Evolutionary conservation across 2,329 filamentous ascomycete species (phyloP).

Genomic region (Aspergillus brasiliensis): DNA sequence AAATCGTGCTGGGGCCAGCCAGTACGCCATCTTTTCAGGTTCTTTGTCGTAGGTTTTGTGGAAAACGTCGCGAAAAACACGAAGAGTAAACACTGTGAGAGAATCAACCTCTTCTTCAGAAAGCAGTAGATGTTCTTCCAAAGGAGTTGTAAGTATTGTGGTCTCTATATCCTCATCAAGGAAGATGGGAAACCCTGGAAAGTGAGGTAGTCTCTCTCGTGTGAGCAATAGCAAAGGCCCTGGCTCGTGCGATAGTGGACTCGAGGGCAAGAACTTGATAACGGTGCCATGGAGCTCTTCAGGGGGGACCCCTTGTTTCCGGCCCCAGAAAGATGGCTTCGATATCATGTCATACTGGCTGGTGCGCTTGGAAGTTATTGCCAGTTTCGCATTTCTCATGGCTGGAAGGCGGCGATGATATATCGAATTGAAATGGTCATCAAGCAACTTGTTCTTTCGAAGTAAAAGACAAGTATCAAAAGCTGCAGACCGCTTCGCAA

Average conservation of each 20-base stretch:
- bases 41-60: slow-evolving; percentile 77
- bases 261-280: slow-evolving; percentile 60
- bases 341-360: slow-evolving; percentile 73
- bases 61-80: slow-evolving; percentile 80
- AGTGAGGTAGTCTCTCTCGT: slow-evolving; percentile 61
- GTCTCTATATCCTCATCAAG: slow-evolving; percentile 67
- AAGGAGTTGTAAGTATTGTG: slow-evolving; percentile 53
- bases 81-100: slow-evolving; percentile 73
- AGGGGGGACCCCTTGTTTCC: slow-evolving; percentile 49
- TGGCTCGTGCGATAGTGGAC: slow-evolving; percentile 60
- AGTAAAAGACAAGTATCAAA: slow-evolving; percentile 78
- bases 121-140: slow-evolving; percentile 39
- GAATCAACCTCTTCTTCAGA: slow-evolving; percentile 50
- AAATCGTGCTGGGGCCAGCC: slow-evolving; percentile 65
- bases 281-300: slow-evolving; percentile 62
- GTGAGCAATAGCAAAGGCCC: slow-evolving; percentile 72
- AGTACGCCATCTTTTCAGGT: slow-evolving; percentile 73
- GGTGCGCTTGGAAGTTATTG: slow-evolving; percentile 76
- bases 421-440: slow-evolving; percentile 72
- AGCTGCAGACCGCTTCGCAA: slow-evolving; percentile 85
- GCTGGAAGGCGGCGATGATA: slow-evolving; percentile 71
- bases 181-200: slow-evolving; percentile 72
- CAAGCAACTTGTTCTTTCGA: slow-evolving; percentile 65
- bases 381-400: slow-evolving; percentile 85
- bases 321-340: slow-evolving; percentile 75